A percentile compares a stretch with the other conserved stretches of the same genome.
These are phyloP conservation scores for Pontederia crassipes DNA, from an alignment of 176 grass and related monocot genomes.

Conservation along the genomic window DNA sequence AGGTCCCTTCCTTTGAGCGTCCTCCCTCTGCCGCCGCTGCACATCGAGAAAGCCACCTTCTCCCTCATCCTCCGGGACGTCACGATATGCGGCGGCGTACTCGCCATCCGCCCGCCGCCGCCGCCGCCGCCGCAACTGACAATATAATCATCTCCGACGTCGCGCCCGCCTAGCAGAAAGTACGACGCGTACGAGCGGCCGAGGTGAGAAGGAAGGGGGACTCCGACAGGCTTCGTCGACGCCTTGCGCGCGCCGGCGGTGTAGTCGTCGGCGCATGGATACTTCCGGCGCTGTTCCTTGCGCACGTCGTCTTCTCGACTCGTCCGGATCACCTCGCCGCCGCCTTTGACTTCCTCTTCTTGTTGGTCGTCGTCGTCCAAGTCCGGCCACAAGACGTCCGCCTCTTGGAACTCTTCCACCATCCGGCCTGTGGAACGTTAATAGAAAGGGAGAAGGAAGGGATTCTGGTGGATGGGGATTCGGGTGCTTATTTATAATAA, in stretches of 20 bases:
- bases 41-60: conserved; percentile 24
- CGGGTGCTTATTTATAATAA: too few species aligned
- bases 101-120: neutral
- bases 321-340: neutral
- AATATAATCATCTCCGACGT: too few species aligned
- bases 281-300: too few species aligned
- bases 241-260: neutral
- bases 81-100: conserved; percentile 54
- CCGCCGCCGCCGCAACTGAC: neutral
- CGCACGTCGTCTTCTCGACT: too few species aligned
- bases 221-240: neutral
- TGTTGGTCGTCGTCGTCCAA: conserved; percentile 10
- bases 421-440: too few species aligned
- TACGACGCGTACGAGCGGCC: too few species aligned
- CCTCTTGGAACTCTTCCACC: conserved; percentile 34
- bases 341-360: neutral
- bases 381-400: conserved; percentile 43
- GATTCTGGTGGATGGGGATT: too few species aligned
- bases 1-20: conserved; percentile 57
- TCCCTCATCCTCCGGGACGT: conserved; percentile 27
- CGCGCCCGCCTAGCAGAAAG: too few species aligned
- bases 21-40: conserved; percentile 44
- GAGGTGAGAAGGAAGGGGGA: too few species aligned
- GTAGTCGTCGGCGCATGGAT: too few species aligned
- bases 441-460: too few species aligned